Evolutionary conservation across 345 rosid genomes (phyloP).

Genomic region (Eucalyptus erythrocorys): DNA sequence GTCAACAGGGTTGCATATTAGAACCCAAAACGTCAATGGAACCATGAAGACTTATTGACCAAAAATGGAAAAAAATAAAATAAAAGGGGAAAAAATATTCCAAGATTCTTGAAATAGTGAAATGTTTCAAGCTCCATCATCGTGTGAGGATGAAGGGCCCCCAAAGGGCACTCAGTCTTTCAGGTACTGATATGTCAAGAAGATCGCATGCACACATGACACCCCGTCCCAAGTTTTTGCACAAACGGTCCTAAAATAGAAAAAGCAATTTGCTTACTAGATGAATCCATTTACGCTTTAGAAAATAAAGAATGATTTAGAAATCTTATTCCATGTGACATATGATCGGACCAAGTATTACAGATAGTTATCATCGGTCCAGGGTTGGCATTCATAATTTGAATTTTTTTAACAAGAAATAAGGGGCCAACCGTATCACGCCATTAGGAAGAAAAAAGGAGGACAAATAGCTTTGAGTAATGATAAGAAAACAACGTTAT

Average conservation of each 20-base stretch:
- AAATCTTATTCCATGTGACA: not conserved
- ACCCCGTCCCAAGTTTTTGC: not conserved
- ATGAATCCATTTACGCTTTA: not conserved
- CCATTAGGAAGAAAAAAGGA: not conserved
- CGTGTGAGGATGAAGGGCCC: not conserved
- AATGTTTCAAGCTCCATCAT: not conserved
- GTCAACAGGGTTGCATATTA: not conserved
- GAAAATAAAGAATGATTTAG: not conserved
- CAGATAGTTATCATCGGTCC: not conserved
- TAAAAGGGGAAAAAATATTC: not conserved
- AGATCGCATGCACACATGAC: not conserved
- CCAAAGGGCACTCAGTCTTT: not conserved
- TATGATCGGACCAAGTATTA: not conserved
- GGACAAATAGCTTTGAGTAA: not conserved
- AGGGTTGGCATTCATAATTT: not conserved
- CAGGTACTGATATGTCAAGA: not conserved
- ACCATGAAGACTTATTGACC: not conserved
- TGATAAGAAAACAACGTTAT: not conserved
- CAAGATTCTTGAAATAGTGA: not conserved
- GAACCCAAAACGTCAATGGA: not conserved
- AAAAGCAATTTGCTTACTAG: not conserved
- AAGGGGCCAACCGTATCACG: too few species aligned
- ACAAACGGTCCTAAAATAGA: not conserved
- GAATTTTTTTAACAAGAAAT: not conserved
- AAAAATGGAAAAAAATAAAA: not conserved